Conservation (phyloP, 164 flowering plant species). For the Macadamia tetraphylla region DNA sequence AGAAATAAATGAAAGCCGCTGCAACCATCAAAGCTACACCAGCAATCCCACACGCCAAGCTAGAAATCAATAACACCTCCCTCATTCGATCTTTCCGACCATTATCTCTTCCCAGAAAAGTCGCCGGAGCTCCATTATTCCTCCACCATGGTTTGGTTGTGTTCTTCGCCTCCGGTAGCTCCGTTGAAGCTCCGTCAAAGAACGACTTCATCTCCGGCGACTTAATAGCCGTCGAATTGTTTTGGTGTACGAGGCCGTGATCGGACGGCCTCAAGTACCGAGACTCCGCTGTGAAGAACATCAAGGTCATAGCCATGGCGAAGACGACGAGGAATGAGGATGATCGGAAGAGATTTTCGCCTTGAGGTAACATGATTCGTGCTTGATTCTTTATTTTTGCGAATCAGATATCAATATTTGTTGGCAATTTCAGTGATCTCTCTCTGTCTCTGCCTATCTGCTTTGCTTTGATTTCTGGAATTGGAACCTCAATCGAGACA, state of each 20-base stretch:
- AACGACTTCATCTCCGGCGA: slow-evolving; percentile 30
- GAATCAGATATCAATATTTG: too few relatives aligned
- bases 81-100: slow-evolving; percentile 24
- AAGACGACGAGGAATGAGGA: too few relatives aligned
- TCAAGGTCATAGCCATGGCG: too few relatives aligned
- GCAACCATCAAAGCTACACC: slow-evolving; percentile 33
- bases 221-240: slow-evolving; percentile 7
- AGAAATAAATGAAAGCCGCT: slow-evolving; percentile 24
- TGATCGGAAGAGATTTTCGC: too few relatives aligned
- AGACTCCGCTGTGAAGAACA: too few relatives aligned
- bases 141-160: slow-evolving; percentile 33
- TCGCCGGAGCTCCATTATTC: not conserved
- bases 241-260: slow-evolving; percentile 38
- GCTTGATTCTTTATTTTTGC: too few relatives aligned
- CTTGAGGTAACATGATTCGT: too few relatives aligned
- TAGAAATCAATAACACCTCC: slow-evolving; percentile 31
- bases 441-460: too few relatives aligned
- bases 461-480: too few relatives aligned
- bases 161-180: slow-evolving; percentile 34
- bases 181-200: slow-evolving; percentile 20
- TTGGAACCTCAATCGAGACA: too few relatives aligned
- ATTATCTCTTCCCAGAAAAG: slow-evolving; percentile 1
- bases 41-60: slow-evolving; percentile 39
- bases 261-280: slow-evolving; percentile 31
- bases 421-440: too few relatives aligned